Evolutionary conservation across 2,329 filamentous ascomycete species (phyloP).

Genomic region (Talaromyces sp.): DNA sequence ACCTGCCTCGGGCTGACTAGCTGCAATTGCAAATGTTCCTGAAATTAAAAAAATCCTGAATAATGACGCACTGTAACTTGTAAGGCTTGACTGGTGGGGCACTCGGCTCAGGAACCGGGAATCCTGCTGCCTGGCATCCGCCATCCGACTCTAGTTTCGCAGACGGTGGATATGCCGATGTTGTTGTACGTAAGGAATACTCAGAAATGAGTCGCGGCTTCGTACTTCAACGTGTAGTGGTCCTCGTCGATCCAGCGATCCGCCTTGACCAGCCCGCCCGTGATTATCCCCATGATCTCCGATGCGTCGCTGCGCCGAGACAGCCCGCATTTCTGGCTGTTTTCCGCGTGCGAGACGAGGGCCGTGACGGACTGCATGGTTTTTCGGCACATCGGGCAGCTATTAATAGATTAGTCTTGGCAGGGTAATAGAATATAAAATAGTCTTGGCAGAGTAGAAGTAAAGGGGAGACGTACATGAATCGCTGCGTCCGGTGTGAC

Average conservation of each 20-base stretch:
- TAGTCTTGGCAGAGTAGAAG: neutral
- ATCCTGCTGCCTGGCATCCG: neutral
- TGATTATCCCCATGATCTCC: neutral
- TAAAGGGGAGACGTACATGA: neutral
- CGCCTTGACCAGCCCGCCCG: neutral
- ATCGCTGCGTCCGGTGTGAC: neutral
- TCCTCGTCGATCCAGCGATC: neutral
- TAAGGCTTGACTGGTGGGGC: too few relatives aligned
- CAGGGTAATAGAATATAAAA: too few relatives aligned
- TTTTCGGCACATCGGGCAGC: neutral
- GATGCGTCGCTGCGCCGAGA: neutral
- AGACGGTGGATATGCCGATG: too few relatives aligned
- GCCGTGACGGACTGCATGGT: neutral
- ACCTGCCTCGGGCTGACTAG: too few relatives aligned
- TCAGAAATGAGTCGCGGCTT: neutral
- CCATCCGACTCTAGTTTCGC: neutral
- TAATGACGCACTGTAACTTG: too few relatives aligned
- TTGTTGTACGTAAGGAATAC: too few relatives aligned
- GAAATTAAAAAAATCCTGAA: too few relatives aligned
- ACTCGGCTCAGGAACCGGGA: neutral
- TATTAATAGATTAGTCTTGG: neutral
- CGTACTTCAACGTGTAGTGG: neutral
- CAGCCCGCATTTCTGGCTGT: neutral
- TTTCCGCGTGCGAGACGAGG: neutral
- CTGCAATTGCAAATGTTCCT: too few relatives aligned